phyloP scores from a whole-genome alignment of 257 asterid species.

The Galeopsis tetrahit region DNA sequence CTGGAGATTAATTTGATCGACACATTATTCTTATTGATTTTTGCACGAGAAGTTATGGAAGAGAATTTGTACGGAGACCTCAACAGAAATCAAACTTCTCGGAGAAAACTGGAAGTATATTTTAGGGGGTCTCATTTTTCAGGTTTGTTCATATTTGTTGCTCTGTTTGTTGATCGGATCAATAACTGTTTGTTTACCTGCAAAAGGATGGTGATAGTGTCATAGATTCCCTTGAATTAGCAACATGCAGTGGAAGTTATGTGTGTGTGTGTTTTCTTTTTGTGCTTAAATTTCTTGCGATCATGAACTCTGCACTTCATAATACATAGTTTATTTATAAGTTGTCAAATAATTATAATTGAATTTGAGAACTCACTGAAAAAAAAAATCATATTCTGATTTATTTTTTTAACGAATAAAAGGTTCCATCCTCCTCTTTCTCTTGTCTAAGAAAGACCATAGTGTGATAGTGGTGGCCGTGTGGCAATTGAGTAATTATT shows the following conservation, averaged over 20 bases:
- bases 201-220: constrained; percentile 9
- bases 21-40: background rate
- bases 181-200: constrained; percentile 28
- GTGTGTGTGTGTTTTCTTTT: background rate
- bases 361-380: background rate
- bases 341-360: constrained; percentile 7
- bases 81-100: constrained; percentile 66
- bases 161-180: constrained; percentile 12
- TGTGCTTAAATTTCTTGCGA: constrained; percentile 8
- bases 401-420: background rate
- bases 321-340: background rate
- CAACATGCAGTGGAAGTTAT: background rate
- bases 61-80: constrained; percentile 60
- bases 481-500: constrained; percentile 17
- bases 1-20: constrained; percentile 1
- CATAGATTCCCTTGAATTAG: background rate
- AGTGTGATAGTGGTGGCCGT: background rate
- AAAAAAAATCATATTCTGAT: background rate
- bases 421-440: no score
- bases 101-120: constrained; percentile 74
- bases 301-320: background rate
- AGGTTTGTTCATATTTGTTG: constrained; percentile 46
- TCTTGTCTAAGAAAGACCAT: background rate
- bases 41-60: constrained; percentile 61
- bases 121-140: constrained; percentile 68